phyloP scores from a whole-genome alignment of 495 filamentous ascomycete genomes.

The Aspergillus hancockii region DNA sequence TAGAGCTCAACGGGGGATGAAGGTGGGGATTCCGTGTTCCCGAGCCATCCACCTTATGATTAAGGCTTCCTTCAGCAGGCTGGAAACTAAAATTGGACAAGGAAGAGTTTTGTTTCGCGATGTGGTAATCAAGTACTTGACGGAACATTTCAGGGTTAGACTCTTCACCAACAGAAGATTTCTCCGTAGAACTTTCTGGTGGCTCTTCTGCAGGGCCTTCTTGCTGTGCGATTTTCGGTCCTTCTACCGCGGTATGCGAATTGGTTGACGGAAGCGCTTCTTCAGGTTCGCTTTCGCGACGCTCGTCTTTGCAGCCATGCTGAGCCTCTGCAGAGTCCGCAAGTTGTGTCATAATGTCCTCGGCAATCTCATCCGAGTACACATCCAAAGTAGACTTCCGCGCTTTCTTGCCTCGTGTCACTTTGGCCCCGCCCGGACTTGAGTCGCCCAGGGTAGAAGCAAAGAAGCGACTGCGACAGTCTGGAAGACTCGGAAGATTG shows the following conservation, averaged over 20 bases:
- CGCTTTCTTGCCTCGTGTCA: conserved; percentile 43
- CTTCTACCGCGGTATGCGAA: not conserved
- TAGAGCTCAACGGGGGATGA: not conserved
- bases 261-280: not conserved
- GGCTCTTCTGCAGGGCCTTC: not conserved
- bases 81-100: conserved; percentile 40
- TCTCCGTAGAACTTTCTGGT: not conserved
- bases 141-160: conserved; percentile 29
- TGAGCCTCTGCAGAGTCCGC: conserved; percentile 37
- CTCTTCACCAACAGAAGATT: conserved; percentile 18
- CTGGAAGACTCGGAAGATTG: conserved; percentile 29
- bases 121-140: conserved; percentile 38
- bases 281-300: conserved; percentile 6
- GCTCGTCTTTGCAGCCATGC: conserved; percentile 30
- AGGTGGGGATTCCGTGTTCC: conserved; percentile 1
- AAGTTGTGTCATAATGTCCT: conserved; percentile 59
- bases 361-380: conserved; percentile 68
- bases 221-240: not conserved
- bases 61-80: conserved; percentile 9
- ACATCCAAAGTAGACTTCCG: conserved; percentile 56
- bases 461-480: conserved; percentile 62
- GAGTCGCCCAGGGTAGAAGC: conserved; percentile 35
- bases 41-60: not conserved
- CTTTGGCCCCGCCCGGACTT: conserved; percentile 54
- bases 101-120: conserved; percentile 38